Evolutionary conservation across 2,329 filamentous ascomycete genomes (phyloP).

Genomic region (Calonectria hawksworthii): DNA sequence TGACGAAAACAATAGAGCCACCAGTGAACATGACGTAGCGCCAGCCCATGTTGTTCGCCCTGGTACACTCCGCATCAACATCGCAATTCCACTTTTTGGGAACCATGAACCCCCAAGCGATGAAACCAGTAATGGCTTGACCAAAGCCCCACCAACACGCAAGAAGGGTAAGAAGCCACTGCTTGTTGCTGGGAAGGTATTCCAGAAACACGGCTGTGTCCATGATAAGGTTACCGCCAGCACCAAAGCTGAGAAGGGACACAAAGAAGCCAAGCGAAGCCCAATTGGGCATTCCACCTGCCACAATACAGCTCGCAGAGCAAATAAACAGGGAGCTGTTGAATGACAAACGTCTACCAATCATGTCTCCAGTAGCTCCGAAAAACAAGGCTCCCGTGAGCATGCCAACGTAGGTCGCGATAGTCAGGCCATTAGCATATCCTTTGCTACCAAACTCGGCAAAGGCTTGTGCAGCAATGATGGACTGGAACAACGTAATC

Average conservation of each 20-base stretch:
- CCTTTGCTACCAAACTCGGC: constrained; percentile 69
- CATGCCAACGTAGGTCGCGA: constrained; percentile 72
- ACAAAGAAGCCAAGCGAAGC: constrained; percentile 74
- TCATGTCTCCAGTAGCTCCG: constrained; percentile 76
- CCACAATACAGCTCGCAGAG: constrained; percentile 69
- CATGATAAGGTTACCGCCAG: constrained; percentile 65
- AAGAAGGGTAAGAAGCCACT: constrained; percentile 62
- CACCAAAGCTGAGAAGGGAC: constrained; percentile 73
- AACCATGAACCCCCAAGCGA: constrained; percentile 62
- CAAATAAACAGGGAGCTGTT: constrained; percentile 76
- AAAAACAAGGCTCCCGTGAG: constrained; percentile 74
- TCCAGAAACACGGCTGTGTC: constrained; percentile 67
- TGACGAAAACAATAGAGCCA: constrained; percentile 59
- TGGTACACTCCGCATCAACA: constrained; percentile 55
- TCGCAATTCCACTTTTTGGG: constrained; percentile 63
- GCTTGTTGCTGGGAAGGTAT: constrained; percentile 61
- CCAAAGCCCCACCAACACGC: constrained; percentile 67
- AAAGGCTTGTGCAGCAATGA: constrained; percentile 71
- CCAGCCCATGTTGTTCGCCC: constrained; percentile 63
- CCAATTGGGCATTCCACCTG: constrained; percentile 78
- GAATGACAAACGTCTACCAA: constrained; percentile 78
- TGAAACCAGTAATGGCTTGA: constrained; percentile 60
- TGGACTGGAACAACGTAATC: constrained; percentile 69
- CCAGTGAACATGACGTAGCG: constrained; percentile 62
- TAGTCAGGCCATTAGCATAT: constrained; percentile 70